Evolutionary conservation across 148 eudicot species (phyloP).

Genomic region (Rhododendron ovatum): DNA sequence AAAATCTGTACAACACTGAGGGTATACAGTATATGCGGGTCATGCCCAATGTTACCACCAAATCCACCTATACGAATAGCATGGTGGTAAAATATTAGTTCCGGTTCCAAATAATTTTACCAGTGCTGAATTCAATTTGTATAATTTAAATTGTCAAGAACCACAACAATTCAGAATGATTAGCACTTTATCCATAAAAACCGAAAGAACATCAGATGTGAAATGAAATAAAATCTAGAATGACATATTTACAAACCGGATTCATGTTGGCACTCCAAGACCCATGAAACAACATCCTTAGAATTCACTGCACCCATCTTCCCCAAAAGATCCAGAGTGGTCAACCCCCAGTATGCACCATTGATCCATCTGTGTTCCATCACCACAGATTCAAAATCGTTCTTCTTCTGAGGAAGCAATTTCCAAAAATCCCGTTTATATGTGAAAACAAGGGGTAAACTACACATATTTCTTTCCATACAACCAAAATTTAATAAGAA

Average conservation of each 20-base stretch:
- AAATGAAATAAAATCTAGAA: background rate
- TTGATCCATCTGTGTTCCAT: slow-evolving; percentile 83
- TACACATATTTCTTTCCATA: background rate
- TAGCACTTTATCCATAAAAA: background rate
- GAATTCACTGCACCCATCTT: slow-evolving; percentile 65
- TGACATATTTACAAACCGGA: slow-evolving; percentile 43
- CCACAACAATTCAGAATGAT: background rate
- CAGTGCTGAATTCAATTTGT: background rate
- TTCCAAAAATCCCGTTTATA: background rate
- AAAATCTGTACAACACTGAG: slow-evolving; percentile 92
- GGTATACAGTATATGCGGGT: slow-evolving; percentile 78
- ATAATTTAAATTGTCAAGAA: background rate
- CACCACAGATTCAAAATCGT: slow-evolving; percentile 67
- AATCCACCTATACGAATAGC: slow-evolving; percentile 66
- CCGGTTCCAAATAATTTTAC: background rate
- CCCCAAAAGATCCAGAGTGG: slow-evolving; percentile 76
- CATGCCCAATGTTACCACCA: slow-evolving; percentile 94
- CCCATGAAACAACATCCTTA: slow-evolving; percentile 80
- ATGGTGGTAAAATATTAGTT: background rate
- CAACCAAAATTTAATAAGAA: background rate
- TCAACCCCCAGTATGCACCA: slow-evolving; percentile 98
- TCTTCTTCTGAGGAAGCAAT: slow-evolving; percentile 49
- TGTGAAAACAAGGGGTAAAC: background rate
- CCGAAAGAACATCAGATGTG: background rate
- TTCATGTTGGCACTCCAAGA: slow-evolving; percentile 95